A percentile compares a stretch with the other conserved stretches of the same genome.
Conservation (phyloP, 2,329 filamentous ascomycete genomes). For the Aspergillus flavus region DNA sequence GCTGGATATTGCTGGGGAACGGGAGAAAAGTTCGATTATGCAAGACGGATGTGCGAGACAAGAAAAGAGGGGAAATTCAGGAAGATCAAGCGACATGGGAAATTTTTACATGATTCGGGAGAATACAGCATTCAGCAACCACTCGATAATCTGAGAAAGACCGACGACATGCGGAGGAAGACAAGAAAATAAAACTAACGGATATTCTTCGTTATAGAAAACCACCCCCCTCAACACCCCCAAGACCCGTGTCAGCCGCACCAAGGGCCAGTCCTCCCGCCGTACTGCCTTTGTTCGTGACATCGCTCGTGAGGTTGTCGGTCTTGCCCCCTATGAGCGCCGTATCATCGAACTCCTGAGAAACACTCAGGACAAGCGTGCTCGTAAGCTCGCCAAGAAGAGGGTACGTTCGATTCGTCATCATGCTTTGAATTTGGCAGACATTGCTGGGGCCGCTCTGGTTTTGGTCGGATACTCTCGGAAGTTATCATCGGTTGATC, state of each 20-base stretch:
- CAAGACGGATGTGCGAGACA: neutral
- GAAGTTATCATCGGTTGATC: neutral
- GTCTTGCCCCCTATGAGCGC: conserved; percentile 94
- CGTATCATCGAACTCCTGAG: conserved; percentile 98
- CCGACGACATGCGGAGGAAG: neutral
- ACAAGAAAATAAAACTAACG: conserved; percentile 37
- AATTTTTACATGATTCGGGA: neutral
- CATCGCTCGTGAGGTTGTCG: conserved; percentile 97
- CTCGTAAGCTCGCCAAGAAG: conserved; percentile 99
- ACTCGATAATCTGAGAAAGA: conserved; percentile 6
- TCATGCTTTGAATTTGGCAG: neutral
- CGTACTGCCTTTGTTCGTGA: conserved; percentile 95
- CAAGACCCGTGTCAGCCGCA: conserved; percentile 78
- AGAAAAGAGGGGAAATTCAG: neutral
- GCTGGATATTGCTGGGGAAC: neutral
- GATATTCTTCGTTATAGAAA: conserved; percentile 63
- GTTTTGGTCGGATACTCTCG: conserved; percentile 4
- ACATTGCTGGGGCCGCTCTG: neutral
- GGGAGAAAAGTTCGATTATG: neutral
- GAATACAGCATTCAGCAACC: conserved; percentile 3
- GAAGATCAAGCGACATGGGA: neutral
- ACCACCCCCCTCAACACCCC: conserved; percentile 72
- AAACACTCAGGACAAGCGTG: conserved; percentile 99
- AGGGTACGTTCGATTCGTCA: conserved; percentile 65
- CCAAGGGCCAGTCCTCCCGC: conserved; percentile 96